Base-by-base conservation (phyloP, 2,329 filamentous ascomycete genomes). In the Pseudocercospora fuligena region DNA sequence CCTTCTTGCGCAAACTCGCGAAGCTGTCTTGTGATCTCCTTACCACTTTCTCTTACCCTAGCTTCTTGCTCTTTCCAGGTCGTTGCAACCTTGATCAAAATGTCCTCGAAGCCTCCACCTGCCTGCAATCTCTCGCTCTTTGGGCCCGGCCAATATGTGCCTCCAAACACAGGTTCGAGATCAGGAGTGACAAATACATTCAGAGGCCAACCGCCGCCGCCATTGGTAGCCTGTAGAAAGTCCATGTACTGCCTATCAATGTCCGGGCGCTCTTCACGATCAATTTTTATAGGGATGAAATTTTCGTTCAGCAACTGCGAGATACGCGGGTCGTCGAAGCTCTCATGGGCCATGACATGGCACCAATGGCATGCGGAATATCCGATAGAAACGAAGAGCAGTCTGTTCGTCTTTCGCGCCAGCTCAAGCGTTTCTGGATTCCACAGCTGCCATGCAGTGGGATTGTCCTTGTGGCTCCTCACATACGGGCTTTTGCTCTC, bases 201-300 rank as follows among this genome's bases (percentile, higher is more conserved):
- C 67, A 98, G 82, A 0, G 95, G 95, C 94, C 95, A 98, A 46
- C 95, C 95, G 9, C 93, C 94, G 1, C 88, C 90, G 21, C 92
- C 93, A 66, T 91, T 97, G 11, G 95, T 94, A 1, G 94, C 94
- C 78, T 97, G 93, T 47, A 97, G 90, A 79, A 97, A 99, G 82
- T 97, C 97, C 93, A 97, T 97, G 79, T 98, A 98, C 70, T 98
- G 94, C 68, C 92, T 89, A 76, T 99, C 95, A 70, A 98, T 89
- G 76, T 98, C 94, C 8, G 94, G 94, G 27, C 94, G 89, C 80
- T 97, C 93, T 80, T 99, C 95, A 67, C 94, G 89, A 79, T 99
- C 95, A 75, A 98, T 88, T 73, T 97, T 91, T 78, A 98, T 89
- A 3, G 95, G 94, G 53, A 99, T 88, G 78, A 98, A 99, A 65